Percentiles rank a stretch among this genome's conserved stretches.
Evolutionary conservation across 1,139 yeast species (phyloP).

Genomic region (Candida buenavistaensis): DNA sequence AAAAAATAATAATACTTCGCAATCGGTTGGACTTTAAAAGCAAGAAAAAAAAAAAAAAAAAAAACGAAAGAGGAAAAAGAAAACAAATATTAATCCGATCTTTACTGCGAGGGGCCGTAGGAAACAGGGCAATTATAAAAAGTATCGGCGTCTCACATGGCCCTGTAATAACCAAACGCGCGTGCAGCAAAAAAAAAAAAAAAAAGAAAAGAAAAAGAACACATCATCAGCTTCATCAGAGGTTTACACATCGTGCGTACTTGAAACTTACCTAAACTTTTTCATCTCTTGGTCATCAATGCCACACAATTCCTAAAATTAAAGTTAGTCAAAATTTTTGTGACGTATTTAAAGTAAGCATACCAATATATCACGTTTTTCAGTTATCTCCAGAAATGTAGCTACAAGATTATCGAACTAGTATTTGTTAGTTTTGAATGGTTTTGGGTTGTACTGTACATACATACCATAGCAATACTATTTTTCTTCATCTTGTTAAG

Average conservation of each 20-base stretch:
- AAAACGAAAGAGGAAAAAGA: not conserved
- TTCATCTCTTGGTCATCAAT: constrained; percentile 5
- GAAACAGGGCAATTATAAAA: too few species aligned
- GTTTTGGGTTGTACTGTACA: too few species aligned
- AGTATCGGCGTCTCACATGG: too few species aligned
- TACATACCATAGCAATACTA: too few species aligned
- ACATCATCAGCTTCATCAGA: not conserved
- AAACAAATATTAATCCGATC: not conserved
- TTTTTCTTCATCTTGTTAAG: too few species aligned
- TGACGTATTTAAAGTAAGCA: not conserved
- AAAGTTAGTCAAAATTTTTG: not conserved
- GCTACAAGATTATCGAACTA: constrained; percentile 7
- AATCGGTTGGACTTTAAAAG: not conserved
- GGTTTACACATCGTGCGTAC: not conserved
- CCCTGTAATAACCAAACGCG: not conserved
- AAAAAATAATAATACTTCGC: too few species aligned
- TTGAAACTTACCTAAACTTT: not conserved
- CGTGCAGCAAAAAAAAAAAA: not conserved
- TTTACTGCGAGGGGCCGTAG: too few species aligned
- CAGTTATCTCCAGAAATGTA: constrained; percentile 5
- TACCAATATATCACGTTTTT: constrained; percentile 5
- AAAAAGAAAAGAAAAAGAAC: not conserved
- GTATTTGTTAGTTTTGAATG: not conserved
- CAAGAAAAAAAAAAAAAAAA: not conserved
- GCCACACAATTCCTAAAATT: constrained; percentile 3